Base-by-base conservation (phyloP, 805 yeast genomes). In the Cyberlindnera saturnus region DNA sequence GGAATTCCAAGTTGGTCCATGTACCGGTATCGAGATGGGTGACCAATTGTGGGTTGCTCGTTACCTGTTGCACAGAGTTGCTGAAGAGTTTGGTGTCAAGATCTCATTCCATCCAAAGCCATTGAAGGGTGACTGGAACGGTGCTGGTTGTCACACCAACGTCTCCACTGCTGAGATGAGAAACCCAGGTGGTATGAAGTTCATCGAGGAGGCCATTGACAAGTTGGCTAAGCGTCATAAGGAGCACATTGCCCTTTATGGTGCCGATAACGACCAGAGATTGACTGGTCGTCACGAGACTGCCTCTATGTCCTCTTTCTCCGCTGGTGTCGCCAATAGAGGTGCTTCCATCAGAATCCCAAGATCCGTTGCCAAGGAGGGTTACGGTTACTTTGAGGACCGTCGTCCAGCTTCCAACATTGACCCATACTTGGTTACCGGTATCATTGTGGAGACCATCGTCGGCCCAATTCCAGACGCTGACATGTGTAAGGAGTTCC, bases 1-100 rank as follows among this genome's bases (percentile, higher is more conserved):
- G 99, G 99, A 91, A 76, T 91, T 86, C 86, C 99, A 91, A 78
- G 98, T 91, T 56, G 99, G 99, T 61, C 98, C 99, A 54, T 88
- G 96, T 70, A 79, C 71, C 53, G 99, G 99, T 63, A 91, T 93
- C 66, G 68, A 71, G 57, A 91, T 91, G 98, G 98, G 97, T 67
- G 99, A 91, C 69, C 84, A 91, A 70, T 79, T 93, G 66, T 91
- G 98, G 91, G 78, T 90, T 64, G 93, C 96, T 48, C 83, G 99
- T 71, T 93, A 87, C 69, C 74, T 93, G 60, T 75, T 93, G 64
- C 81, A 80, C 72, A 84, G 97, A 73, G 93, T 89, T 42, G 96
- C 98, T 54, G 99, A 93, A 77, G 99, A 93, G 70, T 93, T 93
- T 63, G 98, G 96, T 66, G 95, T 93, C 66, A 90, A 89, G 84